phyloP scores from a whole-genome alignment of 2,329 filamentous ascomycete genomes.

The Cytospora paraplurivora region DNA sequence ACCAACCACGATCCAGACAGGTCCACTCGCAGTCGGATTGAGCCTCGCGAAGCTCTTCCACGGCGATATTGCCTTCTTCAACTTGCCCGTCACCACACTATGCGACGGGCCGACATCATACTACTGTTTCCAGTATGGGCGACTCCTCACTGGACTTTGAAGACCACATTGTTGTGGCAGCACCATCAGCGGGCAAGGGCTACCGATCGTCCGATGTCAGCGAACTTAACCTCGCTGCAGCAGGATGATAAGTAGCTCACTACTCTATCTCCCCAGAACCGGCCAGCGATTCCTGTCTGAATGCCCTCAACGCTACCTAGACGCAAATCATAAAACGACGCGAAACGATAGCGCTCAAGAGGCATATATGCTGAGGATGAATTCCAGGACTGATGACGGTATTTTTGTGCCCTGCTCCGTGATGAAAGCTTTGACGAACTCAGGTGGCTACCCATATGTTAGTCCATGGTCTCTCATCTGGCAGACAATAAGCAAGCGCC shows the following conservation, averaged over 20 bases:
- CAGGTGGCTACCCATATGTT: conserved; percentile 56
- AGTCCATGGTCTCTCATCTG: conserved; percentile 29
- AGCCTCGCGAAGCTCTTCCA: neutral
- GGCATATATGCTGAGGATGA: conserved; percentile 64
- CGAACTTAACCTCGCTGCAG: neutral
- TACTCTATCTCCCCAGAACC: neutral
- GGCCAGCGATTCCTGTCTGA: neutral
- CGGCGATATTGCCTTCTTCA: neutral
- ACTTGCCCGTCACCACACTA: neutral
- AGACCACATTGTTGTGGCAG: neutral
- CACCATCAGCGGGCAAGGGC: neutral
- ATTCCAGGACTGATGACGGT: conserved; percentile 69
- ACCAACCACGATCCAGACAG: neutral
- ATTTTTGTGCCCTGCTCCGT: conserved; percentile 75
- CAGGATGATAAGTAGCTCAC: neutral
- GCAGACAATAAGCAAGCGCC: neutral
- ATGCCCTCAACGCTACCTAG: neutral
- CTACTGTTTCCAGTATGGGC: neutral
- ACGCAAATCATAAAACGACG: neutral
- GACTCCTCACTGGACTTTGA: neutral
- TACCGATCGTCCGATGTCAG: neutral
- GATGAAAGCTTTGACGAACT: conserved; percentile 71
- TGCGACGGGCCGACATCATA: neutral
- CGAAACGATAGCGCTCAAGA: conserved; percentile 8
- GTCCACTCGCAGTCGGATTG: neutral